A percentile compares a stretch with the other conserved stretches of the same genome.
These are phyloP conservation scores for Cetradonia linearis DNA, from an alignment of 495 filamentous ascomycete species.

Conservation along the genomic window DNA sequence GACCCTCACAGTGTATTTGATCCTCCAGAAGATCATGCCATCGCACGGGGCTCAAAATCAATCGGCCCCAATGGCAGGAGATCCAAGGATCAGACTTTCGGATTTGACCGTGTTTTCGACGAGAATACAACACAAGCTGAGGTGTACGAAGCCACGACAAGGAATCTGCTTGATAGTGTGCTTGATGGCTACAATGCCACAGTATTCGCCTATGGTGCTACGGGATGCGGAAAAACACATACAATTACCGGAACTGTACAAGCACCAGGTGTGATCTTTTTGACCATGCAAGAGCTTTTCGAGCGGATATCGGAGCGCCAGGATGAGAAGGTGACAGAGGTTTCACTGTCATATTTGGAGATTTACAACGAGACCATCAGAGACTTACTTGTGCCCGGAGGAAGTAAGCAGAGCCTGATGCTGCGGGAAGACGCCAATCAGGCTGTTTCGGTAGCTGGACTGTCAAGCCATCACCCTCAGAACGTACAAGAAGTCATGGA, in stretches of 20 bases:
- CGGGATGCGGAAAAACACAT: constrained; percentile 96
- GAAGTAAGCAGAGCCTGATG: constrained; percentile 79
- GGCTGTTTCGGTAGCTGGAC: constrained; percentile 80
- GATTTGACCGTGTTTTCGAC: constrained; percentile 94
- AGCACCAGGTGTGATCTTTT: constrained; percentile 93
- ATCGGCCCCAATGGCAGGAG: constrained; percentile 80
- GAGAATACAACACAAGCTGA: constrained; percentile 88
- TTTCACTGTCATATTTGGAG: constrained; percentile 92
- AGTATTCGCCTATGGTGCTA: constrained; percentile 96
- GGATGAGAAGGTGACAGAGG: constrained; percentile 76
- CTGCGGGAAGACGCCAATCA: constrained; percentile 92
- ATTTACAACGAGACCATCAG: constrained; percentile 99
- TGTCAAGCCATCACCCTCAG: constrained; percentile 84
- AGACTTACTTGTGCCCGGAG: constrained; percentile 79
- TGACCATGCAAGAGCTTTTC: constrained; percentile 98
- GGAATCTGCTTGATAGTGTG: constrained; percentile 80
- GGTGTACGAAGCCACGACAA: constrained; percentile 92
- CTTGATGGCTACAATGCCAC: constrained; percentile 98
- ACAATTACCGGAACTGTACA: constrained; percentile 93
- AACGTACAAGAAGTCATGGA: constrained; percentile 96
- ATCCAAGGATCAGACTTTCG: constrained; percentile 96
- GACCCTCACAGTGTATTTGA: constrained; percentile 69
- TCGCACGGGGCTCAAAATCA: constrained; percentile 79
- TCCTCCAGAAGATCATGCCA: constrained; percentile 89
- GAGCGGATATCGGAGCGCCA: constrained; percentile 82